Conservation (phyloP, 2,329 filamentous ascomycete species). For the Catunica adiposa region DNA sequence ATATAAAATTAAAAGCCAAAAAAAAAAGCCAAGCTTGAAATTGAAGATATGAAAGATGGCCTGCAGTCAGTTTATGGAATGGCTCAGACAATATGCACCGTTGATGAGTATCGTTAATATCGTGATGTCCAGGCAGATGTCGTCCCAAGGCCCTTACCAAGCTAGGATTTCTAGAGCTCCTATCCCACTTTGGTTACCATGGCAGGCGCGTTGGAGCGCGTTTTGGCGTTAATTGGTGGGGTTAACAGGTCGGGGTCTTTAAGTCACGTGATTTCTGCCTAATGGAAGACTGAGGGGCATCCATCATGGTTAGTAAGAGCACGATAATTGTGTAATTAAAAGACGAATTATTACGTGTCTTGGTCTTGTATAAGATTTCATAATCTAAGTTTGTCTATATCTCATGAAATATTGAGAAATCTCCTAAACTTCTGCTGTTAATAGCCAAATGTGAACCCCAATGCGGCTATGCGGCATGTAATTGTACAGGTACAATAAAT, state of each 20-base stretch:
- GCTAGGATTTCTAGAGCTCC: background rate
- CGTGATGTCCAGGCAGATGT: background rate
- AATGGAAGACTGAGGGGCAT: background rate
- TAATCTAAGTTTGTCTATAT: too few species aligned
- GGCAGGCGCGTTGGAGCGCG: constrained; percentile 5
- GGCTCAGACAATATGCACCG: background rate
- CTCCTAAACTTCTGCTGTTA: too few species aligned
- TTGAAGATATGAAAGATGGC: too few species aligned
- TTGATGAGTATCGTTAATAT: background rate
- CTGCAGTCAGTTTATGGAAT: too few species aligned
- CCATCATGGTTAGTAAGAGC: too few species aligned
- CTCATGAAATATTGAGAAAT: too few species aligned
- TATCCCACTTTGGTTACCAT: background rate
- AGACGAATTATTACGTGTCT: too few species aligned
- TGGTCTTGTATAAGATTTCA: too few species aligned
- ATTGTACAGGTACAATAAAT: background rate
- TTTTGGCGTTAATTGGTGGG: constrained; percentile 14
- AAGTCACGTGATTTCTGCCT: constrained; percentile 8
- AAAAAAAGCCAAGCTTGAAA: too few species aligned
- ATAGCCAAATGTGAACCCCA: too few species aligned
- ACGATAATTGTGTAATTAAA: too few species aligned
- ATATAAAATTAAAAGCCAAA: too few species aligned
- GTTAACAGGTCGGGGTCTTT: background rate
- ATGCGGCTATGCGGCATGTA: background rate
- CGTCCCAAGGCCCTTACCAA: background rate